Conservation (phyloP, 352 stramenopile species). For the Thalassiosira gravida region DNA sequence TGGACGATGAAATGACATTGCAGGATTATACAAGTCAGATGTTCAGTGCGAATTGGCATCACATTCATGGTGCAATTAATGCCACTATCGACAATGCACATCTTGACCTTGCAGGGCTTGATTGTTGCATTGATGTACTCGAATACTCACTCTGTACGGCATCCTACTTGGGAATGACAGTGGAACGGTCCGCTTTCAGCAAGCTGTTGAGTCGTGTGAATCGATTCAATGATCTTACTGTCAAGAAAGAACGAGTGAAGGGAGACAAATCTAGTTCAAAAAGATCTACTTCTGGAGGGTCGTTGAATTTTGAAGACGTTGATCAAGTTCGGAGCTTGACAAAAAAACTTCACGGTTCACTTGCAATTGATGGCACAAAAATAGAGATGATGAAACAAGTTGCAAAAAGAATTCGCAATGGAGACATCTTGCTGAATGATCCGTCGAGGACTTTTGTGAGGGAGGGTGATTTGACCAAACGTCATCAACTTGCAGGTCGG, state of each 20-base stretch:
- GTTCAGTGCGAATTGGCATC: constrained; percentile 92
- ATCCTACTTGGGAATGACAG: constrained; percentile 84
- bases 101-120: constrained; percentile 78
- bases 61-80: constrained; percentile 88
- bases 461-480: constrained; percentile 94
- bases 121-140: constrained; percentile 80
- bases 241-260: constrained; percentile 64
- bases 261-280: constrained; percentile 1
- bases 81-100: constrained; percentile 80
- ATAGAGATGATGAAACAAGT: constrained; percentile 78
- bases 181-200: constrained; percentile 82
- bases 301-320: constrained; percentile 43
- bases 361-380: constrained; percentile 47
- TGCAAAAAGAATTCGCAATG: constrained; percentile 90
- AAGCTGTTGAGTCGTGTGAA: constrained; percentile 81
- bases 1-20: constrained; percentile 27
- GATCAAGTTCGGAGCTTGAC: constrained; percentile 63
- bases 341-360: constrained; percentile 44
- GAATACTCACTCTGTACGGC: constrained; percentile 79
- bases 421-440: constrained; percentile 91
- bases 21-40: constrained; percentile 37
- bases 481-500: constrained; percentile 88
- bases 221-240: constrained; percentile 67
- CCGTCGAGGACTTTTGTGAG: constrained; percentile 91
- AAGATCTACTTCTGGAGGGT: constrained; percentile 23